Conservation (phyloP, 2,329 filamentous ascomycete species). For the Fusarium abutilonis region DNA sequence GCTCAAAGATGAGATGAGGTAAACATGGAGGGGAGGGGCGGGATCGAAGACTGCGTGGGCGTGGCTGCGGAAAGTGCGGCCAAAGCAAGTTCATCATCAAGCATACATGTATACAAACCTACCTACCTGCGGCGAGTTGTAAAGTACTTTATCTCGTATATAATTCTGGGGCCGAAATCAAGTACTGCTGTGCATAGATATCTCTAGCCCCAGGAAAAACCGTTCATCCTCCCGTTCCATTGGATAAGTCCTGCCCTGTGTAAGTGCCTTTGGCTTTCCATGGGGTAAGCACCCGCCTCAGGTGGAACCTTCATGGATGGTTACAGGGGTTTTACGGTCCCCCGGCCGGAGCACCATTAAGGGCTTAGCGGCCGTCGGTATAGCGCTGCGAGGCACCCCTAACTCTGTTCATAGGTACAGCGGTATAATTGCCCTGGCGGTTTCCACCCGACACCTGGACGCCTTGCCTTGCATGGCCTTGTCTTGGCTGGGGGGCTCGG, state of each 20-base stretch:
- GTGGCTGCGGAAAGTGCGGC: conserved; percentile 15
- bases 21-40: conserved; percentile 37
- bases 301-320: conserved; percentile 12
- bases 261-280: no score
- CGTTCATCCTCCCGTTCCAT: no score
- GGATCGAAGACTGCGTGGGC: conserved; percentile 37
- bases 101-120: no score
- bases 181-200: neutral
- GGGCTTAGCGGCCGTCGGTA: conserved; percentile 37
- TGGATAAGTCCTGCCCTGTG: conserved; percentile 2
- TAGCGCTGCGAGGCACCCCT: conserved; percentile 31
- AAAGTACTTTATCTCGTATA: conserved; percentile 16
- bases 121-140: conserved; percentile 14
- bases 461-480: neutral
- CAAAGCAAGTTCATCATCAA: neutral
- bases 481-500: conserved; percentile 23
- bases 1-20: neutral
- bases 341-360: conserved; percentile 31
- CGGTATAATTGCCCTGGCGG: conserved; percentile 30
- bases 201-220: conserved; percentile 28
- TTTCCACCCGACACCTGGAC: no score
- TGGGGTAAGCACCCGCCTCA: conserved; percentile 35
- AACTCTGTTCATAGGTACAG: conserved; percentile 26
- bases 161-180: conserved; percentile 8
- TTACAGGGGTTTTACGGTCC: conserved; percentile 16